Conservation (phyloP, 306 rosid genomes). For the Sindora glabra region DNA sequence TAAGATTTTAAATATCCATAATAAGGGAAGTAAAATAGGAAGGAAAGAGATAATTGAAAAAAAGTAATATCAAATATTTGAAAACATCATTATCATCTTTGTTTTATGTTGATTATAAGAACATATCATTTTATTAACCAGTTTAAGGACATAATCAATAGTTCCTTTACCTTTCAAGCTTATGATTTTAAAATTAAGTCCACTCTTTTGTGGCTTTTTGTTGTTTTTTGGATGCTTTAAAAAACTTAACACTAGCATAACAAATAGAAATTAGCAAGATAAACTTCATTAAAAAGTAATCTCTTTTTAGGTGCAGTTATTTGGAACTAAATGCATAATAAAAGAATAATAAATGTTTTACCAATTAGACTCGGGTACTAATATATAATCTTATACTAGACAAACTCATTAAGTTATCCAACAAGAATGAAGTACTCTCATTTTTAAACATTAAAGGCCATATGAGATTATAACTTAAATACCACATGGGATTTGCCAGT, state of each 20-base stretch:
- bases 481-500: slow-evolving; percentile 86
- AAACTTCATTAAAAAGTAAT: neutral
- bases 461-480: slow-evolving; percentile 60
- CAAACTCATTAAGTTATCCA: neutral
- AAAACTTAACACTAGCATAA: slow-evolving; percentile 76
- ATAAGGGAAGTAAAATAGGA: neutral
- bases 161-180: slow-evolving; percentile 93
- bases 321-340: slow-evolving; percentile 57
- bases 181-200: slow-evolving; percentile 95
- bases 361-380: neutral
- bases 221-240: slow-evolving; percentile 87
- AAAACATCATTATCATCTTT: neutral
- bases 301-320: slow-evolving; percentile 81
- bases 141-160: slow-evolving; percentile 86
- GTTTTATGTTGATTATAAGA: neutral
- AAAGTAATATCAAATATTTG: neutral
- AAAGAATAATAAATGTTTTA: slow-evolving; percentile 18
- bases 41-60: neutral
- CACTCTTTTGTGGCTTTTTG: slow-evolving; percentile 78
- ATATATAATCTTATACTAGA: neutral
- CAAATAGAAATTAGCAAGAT: slow-evolving; percentile 14
- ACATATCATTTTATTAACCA: slow-evolving; percentile 51
- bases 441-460: slow-evolving; percentile 1
- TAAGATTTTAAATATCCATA: neutral
- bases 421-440: neutral